Evolutionary conservation across 2,329 filamentous ascomycete genomes (phyloP).

Genomic region (Aureobasidium uvarum): DNA sequence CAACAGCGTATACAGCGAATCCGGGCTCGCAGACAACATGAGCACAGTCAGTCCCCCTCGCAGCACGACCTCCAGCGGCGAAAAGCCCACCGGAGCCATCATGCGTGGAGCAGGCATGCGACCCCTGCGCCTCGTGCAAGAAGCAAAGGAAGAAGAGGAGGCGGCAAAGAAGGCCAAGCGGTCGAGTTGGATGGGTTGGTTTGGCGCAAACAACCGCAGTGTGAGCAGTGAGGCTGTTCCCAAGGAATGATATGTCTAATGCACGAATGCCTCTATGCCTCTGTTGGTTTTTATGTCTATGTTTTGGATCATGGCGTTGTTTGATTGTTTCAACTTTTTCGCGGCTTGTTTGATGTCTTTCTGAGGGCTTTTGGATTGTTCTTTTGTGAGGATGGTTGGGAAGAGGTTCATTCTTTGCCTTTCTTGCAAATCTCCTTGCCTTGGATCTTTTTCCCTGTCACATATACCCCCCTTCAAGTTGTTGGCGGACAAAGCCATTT

Average conservation of each 20-base stretch:
- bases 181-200: slow-evolving; percentile 50
- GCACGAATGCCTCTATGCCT: not conserved
- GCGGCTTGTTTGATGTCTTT: not conserved
- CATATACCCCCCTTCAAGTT: slow-evolving; percentile 14
- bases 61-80: slow-evolving; percentile 51
- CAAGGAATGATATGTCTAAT: slow-evolving; percentile 12
- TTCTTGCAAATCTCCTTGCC: not conserved
- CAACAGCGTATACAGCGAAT: slow-evolving; percentile 37
- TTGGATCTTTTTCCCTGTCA: slow-evolving; percentile 8
- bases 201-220: slow-evolving; percentile 32
- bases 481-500: slow-evolving; percentile 15
- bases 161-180: slow-evolving; percentile 48
- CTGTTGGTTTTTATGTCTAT: not conserved
- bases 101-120: slow-evolving; percentile 68
- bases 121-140: slow-evolving; percentile 82
- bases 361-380: not conserved
- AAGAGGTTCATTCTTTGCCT: not conserved
- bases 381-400: not conserved
- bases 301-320: not conserved
- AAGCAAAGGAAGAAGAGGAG: slow-evolving; percentile 51
- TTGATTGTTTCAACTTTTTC: not conserved
- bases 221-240: slow-evolving; percentile 20
- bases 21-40: slow-evolving; percentile 24
- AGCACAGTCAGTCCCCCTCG: slow-evolving; percentile 54
- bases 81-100: slow-evolving; percentile 40